Evolutionary conservation across 2,329 filamentous ascomycete genomes (phyloP), one percentile per base, ranked within the genome.

Genomic region (Madurella mycetomatis): DNA sequence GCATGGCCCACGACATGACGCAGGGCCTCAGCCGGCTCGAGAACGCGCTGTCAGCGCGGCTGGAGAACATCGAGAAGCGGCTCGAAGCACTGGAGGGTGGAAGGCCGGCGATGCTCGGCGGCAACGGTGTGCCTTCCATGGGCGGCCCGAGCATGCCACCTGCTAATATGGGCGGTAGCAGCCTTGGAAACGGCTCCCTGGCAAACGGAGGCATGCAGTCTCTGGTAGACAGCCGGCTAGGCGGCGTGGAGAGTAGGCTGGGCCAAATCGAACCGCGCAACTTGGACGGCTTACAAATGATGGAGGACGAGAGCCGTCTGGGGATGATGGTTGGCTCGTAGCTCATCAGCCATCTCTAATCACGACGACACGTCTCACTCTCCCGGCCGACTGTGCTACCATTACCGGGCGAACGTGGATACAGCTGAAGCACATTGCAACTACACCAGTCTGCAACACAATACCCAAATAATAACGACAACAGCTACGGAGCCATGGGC

Each of bases 1-100:
- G 81, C 31, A 72, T 84, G 55, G 74, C 72, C 53, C 81, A 83
- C 64, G 81, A 84, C 39, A 73, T 83, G 65, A 66, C 69, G 1
- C 76, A 81, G 56, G 78, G 78, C 5, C 72, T 84, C 55, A 67
- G 73, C 59, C 74, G 77, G 45, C 73, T 84, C 43, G 76, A 78
- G 57, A 70, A 73, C 55, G 73, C 73, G 2, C 73, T 83, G 25
- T 75, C 80, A 62, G 80, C 81, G 66, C 73, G 79, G n/a, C 69
- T 83, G 54, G 78, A 81, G 16, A 73, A 73, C 44, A 71, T 84
- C 32, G 80, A 83, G 63, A 67, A 68, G 54, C 61, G 61, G 12
- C 62, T 69, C 15, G 63, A 66, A 12, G 60, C 58, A 18, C 41
- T 63, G 15, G 61, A 65, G 34, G 45, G 30, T 40, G 60, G 60